Conservation (phyloP, 78 protist genomes). For the Dictyostelium citrinum region DNA sequence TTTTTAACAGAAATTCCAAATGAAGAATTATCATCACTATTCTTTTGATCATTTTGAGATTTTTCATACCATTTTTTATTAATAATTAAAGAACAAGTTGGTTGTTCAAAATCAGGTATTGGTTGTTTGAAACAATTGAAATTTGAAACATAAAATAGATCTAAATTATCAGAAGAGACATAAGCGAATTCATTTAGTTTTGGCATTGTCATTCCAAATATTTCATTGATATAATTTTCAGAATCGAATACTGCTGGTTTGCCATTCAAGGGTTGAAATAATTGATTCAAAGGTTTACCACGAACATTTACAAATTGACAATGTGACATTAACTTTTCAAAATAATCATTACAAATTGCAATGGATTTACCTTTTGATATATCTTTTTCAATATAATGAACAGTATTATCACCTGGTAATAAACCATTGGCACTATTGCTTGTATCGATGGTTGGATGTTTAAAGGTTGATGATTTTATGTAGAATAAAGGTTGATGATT, state of each 20-base stretch:
- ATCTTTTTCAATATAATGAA: background rate
- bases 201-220: background rate
- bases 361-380: constrained; percentile 5
- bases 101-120: background rate
- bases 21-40: background rate
- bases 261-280: background rate
- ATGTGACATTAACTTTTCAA: background rate
- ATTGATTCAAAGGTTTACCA: background rate
- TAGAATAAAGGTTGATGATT: constrained; percentile 13
- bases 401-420: background rate
- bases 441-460: background rate
- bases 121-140: background rate
- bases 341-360: constrained; percentile 4
- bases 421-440: background rate
- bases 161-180: background rate
- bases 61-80: background rate
- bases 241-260: background rate
- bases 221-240: background rate
- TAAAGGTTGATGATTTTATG: background rate
- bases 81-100: background rate
- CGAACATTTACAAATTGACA: constrained; percentile 22
- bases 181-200: background rate
- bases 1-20: background rate
- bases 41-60: background rate
- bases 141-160: background rate